A percentile compares a stretch with the other conserved stretches of the same genome.
Conservation (phyloP, 495 filamentous ascomycete genomes). For the Tuber calosporum region DNA sequence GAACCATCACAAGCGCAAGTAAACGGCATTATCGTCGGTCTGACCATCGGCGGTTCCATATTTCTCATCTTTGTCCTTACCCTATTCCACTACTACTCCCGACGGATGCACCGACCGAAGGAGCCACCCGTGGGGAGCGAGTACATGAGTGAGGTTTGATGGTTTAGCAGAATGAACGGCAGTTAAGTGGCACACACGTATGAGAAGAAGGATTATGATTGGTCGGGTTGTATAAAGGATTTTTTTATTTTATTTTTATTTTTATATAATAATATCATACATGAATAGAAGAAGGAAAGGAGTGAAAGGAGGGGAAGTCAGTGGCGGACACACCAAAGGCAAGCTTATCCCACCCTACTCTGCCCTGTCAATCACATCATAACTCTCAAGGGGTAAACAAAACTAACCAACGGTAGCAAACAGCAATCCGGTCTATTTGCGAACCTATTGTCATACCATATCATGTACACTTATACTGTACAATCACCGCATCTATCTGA, state of each 20-base stretch:
- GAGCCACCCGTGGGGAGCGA: slow-evolving; percentile 22
- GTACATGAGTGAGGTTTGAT: slow-evolving; percentile 18
- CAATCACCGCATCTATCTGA: background rate
- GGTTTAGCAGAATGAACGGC: background rate
- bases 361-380: background rate
- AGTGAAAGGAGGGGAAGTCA: background rate
- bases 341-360: background rate
- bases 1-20: slow-evolving; percentile 36
- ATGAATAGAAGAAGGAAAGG: background rate
- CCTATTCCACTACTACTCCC: slow-evolving; percentile 36
- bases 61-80: slow-evolving; percentile 37
- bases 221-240: background rate
- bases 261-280: background rate
- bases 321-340: background rate
- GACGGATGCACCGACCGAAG: slow-evolving; percentile 33
- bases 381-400: background rate
- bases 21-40: slow-evolving; percentile 37
- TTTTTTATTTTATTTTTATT: background rate
- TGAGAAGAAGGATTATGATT: background rate
- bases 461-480: background rate
- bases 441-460: background rate
- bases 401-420: background rate
- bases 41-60: slow-evolving; percentile 27
- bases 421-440: background rate
- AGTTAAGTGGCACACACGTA: background rate